A percentile compares a stretch with the other conserved stretches of the same genome.
These are phyloP conservation scores for Mycena indigotica DNA, from an alignment of 768 basidiomycete species.

Conservation along the genomic window DNA sequence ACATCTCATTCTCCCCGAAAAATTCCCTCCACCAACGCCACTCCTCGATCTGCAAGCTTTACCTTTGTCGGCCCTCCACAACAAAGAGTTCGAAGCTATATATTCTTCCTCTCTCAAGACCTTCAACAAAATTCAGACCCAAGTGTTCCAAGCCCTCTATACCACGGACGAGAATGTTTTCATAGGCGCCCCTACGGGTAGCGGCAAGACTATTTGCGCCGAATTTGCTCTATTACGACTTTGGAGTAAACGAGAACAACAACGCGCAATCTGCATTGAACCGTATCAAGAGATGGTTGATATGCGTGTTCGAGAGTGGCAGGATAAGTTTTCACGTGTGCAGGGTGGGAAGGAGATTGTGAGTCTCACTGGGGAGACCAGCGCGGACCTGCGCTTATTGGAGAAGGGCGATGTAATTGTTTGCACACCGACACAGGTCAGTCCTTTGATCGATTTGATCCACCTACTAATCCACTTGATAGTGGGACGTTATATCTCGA, in stretches of 20 bases:
- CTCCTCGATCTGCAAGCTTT: constrained; percentile 91
- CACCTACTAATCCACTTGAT: constrained; percentile 5
- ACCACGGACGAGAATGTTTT: constrained; percentile 96
- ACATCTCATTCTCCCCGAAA: constrained; percentile 95
- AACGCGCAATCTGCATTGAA: constrained; percentile 90
- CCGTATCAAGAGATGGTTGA: constrained; percentile 99
- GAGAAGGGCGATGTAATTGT: constrained; percentile 93
- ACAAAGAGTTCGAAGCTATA: constrained; percentile 87
- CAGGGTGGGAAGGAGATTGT: constrained; percentile 95
- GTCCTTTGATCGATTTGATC: constrained; percentile 27
- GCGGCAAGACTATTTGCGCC: constrained; percentile 96
- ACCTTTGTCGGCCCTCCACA: constrained; percentile 89
- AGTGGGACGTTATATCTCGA: constrained; percentile 96
- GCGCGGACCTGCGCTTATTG: constrained; percentile 84
- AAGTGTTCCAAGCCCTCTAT: constrained; percentile 98
- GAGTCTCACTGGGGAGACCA: constrained; percentile 91
- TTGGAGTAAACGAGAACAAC: constrained; percentile 85
- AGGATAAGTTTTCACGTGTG: constrained; percentile 73
- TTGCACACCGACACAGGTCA: constrained; percentile 87
- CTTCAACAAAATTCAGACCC: constrained; percentile 99
- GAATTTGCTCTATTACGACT: constrained; percentile 94
- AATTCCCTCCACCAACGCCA: constrained; percentile 90
- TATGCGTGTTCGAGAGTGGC: constrained; percentile 86
- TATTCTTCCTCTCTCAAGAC: constrained; percentile 79
- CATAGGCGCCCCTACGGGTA: constrained; percentile 94